A percentile compares a stretch with the other conserved stretches of the same genome.
Conservation (phyloP, 2,329 filamentous ascomycete species). For the Karstenula rhodostoma region DNA sequence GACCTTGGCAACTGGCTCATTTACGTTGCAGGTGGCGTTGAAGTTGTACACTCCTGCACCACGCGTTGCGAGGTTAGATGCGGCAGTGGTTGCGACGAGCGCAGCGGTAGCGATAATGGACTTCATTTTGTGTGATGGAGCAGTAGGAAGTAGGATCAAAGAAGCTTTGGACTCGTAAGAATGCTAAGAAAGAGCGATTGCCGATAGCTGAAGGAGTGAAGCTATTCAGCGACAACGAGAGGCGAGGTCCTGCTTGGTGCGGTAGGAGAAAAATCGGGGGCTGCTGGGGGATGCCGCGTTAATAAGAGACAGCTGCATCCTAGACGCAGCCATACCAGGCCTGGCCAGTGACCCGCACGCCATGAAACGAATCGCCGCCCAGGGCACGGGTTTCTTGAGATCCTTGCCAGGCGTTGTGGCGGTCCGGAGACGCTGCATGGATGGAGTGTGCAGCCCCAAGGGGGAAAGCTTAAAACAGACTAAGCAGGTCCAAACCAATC, state of each 20-base stretch:
- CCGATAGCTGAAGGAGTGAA: constrained; percentile 53
- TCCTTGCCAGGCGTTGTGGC: constrained; percentile 45
- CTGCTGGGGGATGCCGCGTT: constrained; percentile 46
- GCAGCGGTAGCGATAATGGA: constrained; percentile 41
- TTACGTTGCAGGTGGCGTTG: constrained; percentile 25
- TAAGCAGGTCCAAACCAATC: constrained; percentile 40
- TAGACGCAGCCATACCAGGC: constrained; percentile 37
- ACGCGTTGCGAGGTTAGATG: constrained; percentile 11
- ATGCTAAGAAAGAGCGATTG: constrained; percentile 45
- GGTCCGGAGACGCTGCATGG: constrained; percentile 38
- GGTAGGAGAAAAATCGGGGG: constrained; percentile 33
- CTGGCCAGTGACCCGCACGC: constrained; percentile 36
- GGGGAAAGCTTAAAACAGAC: constrained; percentile 28
- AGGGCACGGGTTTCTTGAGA: constrained; percentile 41
- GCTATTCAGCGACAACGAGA: constrained; percentile 50
- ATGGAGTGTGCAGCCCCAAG: constrained; percentile 33
- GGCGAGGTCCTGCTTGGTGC: constrained; percentile 50
- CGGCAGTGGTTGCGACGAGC: constrained; percentile 40
- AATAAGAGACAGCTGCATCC: constrained; percentile 45
- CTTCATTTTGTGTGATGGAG: constrained; percentile 41
- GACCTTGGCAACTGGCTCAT: constrained; percentile 36
- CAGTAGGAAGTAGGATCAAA: constrained; percentile 15
- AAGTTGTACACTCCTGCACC: constrained; percentile 17
- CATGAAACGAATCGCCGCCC: constrained; percentile 46
- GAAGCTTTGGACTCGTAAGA: constrained; percentile 31